phyloP scores from a whole-genome alignment of 805 yeast species.

The Metschnikowia santaceciliae region DNA sequence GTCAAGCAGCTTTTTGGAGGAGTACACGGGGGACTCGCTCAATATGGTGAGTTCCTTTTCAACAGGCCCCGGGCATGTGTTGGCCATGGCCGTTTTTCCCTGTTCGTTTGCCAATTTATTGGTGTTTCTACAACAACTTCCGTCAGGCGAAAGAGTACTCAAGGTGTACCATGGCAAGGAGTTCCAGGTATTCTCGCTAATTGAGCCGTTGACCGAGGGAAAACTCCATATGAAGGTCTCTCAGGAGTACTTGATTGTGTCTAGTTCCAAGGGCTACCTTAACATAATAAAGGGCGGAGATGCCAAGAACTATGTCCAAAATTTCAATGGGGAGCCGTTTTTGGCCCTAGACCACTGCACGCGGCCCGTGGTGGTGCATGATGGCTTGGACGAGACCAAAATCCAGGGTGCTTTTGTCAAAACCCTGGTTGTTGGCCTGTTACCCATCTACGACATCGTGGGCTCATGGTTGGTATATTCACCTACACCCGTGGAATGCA shows the following conservation, averaged over 20 bases:
- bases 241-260: slow-evolving; percentile 6
- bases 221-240: slow-evolving; percentile 12
- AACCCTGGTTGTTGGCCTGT: slow-evolving; percentile 30
- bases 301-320: background rate
- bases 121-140: background rate
- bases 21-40: slow-evolving; percentile 9
- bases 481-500: slow-evolving; percentile 35
- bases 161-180: background rate
- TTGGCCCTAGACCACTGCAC: slow-evolving; percentile 5
- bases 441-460: slow-evolving; percentile 46
- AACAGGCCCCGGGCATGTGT: slow-evolving; percentile 9
- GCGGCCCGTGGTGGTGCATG: slow-evolving; percentile 6
- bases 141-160: background rate
- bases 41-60: slow-evolving; percentile 4
- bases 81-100: slow-evolving; percentile 11
- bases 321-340: background rate
- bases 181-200: background rate
- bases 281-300: slow-evolving; percentile 4
- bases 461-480: slow-evolving; percentile 49
- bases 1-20: slow-evolving; percentile 1
- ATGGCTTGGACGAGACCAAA: slow-evolving; percentile 4
- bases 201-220: background rate
- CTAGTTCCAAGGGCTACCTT: slow-evolving; percentile 10
- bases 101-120: slow-evolving; percentile 5
- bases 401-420: slow-evolving; percentile 19